Base-by-base conservation (phyloP, 2,329 filamentous ascomycete genomes). In the Aureobasidium lini region DNA sequence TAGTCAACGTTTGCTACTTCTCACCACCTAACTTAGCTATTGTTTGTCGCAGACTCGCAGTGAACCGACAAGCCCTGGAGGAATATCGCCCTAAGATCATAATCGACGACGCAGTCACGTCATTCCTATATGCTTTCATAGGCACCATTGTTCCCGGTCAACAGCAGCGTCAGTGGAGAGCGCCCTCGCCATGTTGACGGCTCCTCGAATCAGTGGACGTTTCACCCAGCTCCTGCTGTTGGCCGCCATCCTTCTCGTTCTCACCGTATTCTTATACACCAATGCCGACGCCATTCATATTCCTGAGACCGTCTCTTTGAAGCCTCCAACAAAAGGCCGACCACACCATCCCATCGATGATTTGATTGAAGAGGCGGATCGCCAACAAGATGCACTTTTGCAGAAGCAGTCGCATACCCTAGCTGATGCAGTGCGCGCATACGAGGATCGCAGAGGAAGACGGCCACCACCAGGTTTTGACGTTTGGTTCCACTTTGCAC, bases 391-490 rank as follows among this genome's bases (percentile, higher is more conserved):
- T 15, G 60, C 37, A 4, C 58, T 76, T 5, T 63, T 77, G 16
- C 64, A 66, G 3, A 71, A 71, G 57, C 69, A 76, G 60, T 71
- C 73, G 6, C 64, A 67, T 37, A 69, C 68, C 15, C 61, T 80
- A 5, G 50, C 68, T 11, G 64, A 68, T 48, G 75, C 76, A 1
- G 72, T 77, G 13, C 64, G 69, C 4, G 71, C 72, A 36, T 81
- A 81, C 60, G 69, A 77, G 9, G 47, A 66, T 16, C 69, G 75
- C 16, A 67, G 77, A 60, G 77, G 78, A 1, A 70, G 79, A 36
- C 76, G 80, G 62, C 79, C 79, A 13, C 79, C 79, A 7, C 79
- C 79, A 1, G 70, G 71, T 2, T 81, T 81, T 63, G 76, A 78
- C 47, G 61, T 66, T 39, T 81, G 79, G 79, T 76, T 72, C 62